Base-by-base conservation (phyloP, 352 stramenopile species). In the Phytophthora palmivora region DNA sequence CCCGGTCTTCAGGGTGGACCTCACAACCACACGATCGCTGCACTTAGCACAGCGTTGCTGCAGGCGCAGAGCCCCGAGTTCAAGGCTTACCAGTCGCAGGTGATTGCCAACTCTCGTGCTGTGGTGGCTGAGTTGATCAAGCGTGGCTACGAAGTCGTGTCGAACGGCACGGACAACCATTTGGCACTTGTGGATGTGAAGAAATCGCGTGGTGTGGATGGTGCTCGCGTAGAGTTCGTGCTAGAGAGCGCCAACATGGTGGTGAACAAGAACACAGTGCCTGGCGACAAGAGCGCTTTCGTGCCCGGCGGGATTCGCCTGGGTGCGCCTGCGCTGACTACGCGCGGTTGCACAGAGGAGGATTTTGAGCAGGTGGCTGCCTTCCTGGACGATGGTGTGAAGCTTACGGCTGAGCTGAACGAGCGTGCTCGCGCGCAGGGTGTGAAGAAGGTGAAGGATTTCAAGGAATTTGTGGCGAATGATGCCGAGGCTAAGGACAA, bases 21-120 rank as follows among this genome's bases (percentile, higher is more conserved):
- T 15, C 98, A 99, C 85, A 99, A 99, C 87, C 98, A 99, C 84
- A 99, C 97, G 22, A 99, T 99, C 78, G 87, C 96, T n/a, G 98
- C 97, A 11, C 82, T 99, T 11, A 96, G 97, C 14, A 99, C 97
- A 47, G 97, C 95, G 44, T 78, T 99, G 22, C 97, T 98, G 63
- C 97, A 99, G 78, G 96, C 92, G 4, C 88, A 95, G 56, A 92
- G 81, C 26, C 87, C 96, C 7, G 92, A 97, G 62, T 99, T 99
- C 78, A 91, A 98, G n/a, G 91, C 95, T 36, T 99, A 99, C 83
- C 97, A 99, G 84, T 83, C 97, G 75, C 91, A 98, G 67, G 95
- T 98, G 63, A 74, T 97, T 30, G 75, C 74, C 28, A 99, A 99
- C 77, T 91, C 91, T 53, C 83, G 87, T 55, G 78, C 94, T 32